phyloP scores from a whole-genome alignment of 1,139 yeast genomes.

The Spencermartinsiella ligniputridi region DNA sequence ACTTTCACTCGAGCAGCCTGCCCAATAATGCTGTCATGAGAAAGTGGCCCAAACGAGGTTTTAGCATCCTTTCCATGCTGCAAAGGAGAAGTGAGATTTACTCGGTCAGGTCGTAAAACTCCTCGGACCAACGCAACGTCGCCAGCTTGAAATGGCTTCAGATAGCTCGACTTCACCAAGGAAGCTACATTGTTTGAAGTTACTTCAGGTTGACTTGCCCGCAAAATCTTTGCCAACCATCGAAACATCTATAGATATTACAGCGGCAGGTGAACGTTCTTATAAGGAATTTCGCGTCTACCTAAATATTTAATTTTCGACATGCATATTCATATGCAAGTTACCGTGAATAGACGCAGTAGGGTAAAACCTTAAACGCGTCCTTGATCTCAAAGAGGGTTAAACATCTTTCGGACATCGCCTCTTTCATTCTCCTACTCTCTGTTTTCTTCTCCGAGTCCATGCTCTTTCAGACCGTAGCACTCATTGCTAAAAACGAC shows the following conservation, averaged over 20 bases:
- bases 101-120: constrained; percentile 25
- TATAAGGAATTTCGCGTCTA: too few relatives aligned
- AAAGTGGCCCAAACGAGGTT: constrained; percentile 27
- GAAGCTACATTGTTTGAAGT: not conserved
- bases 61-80: constrained; percentile 16
- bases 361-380: not conserved
- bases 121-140: constrained; percentile 32
- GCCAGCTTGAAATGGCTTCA: constrained; percentile 29
- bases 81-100: constrained; percentile 32
- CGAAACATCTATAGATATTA: not conserved
- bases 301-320: too few relatives aligned
- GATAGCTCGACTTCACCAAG: not conserved
- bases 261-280: too few relatives aligned
- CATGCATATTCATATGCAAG: too few relatives aligned
- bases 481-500: constrained; percentile 1
- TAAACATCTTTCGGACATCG: too few relatives aligned
- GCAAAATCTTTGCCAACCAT: constrained; percentile 1
- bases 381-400: too few relatives aligned
- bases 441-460: too few relatives aligned
- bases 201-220: not conserved
- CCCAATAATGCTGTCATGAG: constrained; percentile 38
- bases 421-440: too few relatives aligned
- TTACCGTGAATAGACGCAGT: not conserved
- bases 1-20: constrained; percentile 22
- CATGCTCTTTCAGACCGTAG: constrained; percentile 1